phyloP scores from a whole-genome alignment of 306 rosid species.

The Malus asiatica region DNA sequence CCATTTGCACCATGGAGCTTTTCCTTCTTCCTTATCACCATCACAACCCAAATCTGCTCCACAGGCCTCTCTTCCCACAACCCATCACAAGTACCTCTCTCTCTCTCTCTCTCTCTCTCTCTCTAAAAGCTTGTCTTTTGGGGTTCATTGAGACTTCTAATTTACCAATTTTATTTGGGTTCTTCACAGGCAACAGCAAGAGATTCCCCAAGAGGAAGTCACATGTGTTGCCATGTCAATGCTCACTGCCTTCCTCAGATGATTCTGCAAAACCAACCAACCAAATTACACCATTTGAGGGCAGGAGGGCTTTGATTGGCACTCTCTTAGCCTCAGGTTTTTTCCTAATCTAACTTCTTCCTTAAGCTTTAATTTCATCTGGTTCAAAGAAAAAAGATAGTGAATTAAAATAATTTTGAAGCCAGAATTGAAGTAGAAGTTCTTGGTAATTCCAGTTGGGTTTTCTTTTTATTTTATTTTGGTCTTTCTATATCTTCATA shows the following conservation, averaged over 20 bases:
- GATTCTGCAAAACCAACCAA: slow-evolving; percentile 24
- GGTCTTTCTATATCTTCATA: background rate
- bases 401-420: background rate
- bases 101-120: background rate
- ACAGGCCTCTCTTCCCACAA: slow-evolving; percentile 34
- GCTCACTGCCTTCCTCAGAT: slow-evolving; percentile 40
- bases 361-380: background rate
- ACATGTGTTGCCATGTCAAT: slow-evolving; percentile 31
- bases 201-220: slow-evolving; percentile 28
- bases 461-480: background rate
- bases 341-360: background rate
- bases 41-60: slow-evolving; percentile 33
- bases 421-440: too few relatives aligned
- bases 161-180: slow-evolving; percentile 12
- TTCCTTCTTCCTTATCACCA: slow-evolving; percentile 41
- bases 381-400: background rate
- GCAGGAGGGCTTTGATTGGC: slow-evolving; percentile 65
- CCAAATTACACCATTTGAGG: slow-evolving; percentile 39
- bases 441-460: background rate
- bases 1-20: slow-evolving; percentile 39
- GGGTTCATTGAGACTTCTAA: slow-evolving; percentile 9
- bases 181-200: slow-evolving; percentile 51
- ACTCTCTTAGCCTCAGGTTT: slow-evolving; percentile 69
- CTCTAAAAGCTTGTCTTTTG: background rate
- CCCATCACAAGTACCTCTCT: slow-evolving; percentile 39